Evolutionary conservation across 345 rosid species (phyloP).

Genomic region (Arabidopsis thaliana): TAIR10.1 NC_003070.9:16851001-16851500

Average conservation of each 20-base stretch:
- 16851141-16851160: slow-evolving; percentile 77
- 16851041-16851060: slow-evolving; percentile 24
- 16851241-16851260: slow-evolving; percentile 75
- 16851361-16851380: slow-evolving; percentile 69
- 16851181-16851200: slow-evolving; percentile 11
- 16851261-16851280: slow-evolving; percentile 69
- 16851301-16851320: slow-evolving; percentile 53
- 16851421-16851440: neutral
- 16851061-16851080: slow-evolving; percentile 64
- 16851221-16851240: slow-evolving; percentile 33
- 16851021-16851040: neutral
- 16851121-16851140: slow-evolving; percentile 73
- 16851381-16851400: slow-evolving; percentile 40
- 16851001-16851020: neutral
- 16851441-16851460: neutral
- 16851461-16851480: too few relatives aligned
- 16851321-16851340: slow-evolving; percentile 69
- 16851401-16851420: neutral
- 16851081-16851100: slow-evolving; percentile 56
- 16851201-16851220: slow-evolving; percentile 6
- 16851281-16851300: slow-evolving; percentile 71
- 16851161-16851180: slow-evolving; percentile 27
- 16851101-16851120: slow-evolving; percentile 70
- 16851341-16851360: slow-evolving; percentile 48
- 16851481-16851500: too few relatives aligned